Conservation (phyloP, 371 early-diverging fungal species). For the Parasitella parasitica region DNA sequence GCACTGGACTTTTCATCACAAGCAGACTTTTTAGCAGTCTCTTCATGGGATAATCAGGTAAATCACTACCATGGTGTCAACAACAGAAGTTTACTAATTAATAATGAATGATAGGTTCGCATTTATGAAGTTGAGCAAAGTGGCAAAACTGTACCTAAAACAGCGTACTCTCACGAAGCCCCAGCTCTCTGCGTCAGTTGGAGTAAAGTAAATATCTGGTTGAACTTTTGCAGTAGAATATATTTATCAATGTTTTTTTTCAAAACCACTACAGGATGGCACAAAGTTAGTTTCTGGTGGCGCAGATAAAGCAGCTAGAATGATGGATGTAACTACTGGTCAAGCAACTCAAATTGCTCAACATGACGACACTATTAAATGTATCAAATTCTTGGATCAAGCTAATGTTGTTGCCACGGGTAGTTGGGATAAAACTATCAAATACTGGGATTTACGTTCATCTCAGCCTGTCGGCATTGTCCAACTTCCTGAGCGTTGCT, state of each 20-base stretch:
- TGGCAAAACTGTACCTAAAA: slow-evolving; percentile 73
- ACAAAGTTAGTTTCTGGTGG: slow-evolving; percentile 85
- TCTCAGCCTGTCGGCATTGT: slow-evolving; percentile 74
- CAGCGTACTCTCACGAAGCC: slow-evolving; percentile 78
- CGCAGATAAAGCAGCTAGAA: slow-evolving; percentile 80
- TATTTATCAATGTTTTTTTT: background rate
- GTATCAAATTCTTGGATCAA: slow-evolving; percentile 72
- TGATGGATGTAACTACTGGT: slow-evolving; percentile 78
- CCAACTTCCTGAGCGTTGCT: slow-evolving; percentile 82
- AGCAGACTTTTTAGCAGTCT: slow-evolving; percentile 82
- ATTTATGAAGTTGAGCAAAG: slow-evolving; percentile 85
- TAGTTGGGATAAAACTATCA: slow-evolving; percentile 96
- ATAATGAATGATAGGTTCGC: slow-evolving; percentile 63
- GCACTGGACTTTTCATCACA: slow-evolving; percentile 76
- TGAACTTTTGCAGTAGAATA: background rate
- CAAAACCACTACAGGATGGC: slow-evolving; percentile 67
- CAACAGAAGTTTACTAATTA: background rate
- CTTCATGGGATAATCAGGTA: slow-evolving; percentile 94
- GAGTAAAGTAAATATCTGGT: slow-evolving; percentile 71
- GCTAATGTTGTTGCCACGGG: slow-evolving; percentile 60
- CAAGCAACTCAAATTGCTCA: slow-evolving; percentile 79
- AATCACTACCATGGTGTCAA: no score
- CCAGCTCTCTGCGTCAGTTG: slow-evolving; percentile 85
- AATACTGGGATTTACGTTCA: slow-evolving; percentile 91
- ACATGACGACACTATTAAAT: slow-evolving; percentile 82